Percentiles rank a stretch among this genome's conserved stretches.
Conservation (phyloP, 495 filamentous ascomycete genomes). For the Entonaema liquescens region DNA sequence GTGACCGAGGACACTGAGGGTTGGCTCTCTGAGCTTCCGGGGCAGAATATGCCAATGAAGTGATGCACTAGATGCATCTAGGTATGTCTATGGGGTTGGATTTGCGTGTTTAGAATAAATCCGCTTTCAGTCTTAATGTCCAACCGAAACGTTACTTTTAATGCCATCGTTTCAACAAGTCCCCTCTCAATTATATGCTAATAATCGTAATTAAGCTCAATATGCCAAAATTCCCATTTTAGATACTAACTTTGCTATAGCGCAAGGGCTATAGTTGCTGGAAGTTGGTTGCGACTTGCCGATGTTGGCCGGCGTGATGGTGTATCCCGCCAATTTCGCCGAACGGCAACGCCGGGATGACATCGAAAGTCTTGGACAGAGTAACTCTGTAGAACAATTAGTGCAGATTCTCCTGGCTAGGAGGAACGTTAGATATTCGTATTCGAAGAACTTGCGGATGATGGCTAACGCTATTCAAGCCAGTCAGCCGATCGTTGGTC, state of each 20-base stretch:
- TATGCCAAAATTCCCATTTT: too few species aligned
- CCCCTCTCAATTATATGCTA: too few species aligned
- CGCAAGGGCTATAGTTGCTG: too few species aligned
- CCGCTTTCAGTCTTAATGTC: too few species aligned
- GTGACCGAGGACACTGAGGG: conserved; percentile 56
- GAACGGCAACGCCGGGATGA: background rate
- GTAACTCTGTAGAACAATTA: background rate
- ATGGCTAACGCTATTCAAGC: background rate
- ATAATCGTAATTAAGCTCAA: too few species aligned
- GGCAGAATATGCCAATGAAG: conserved; percentile 35
- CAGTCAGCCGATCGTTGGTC: background rate
- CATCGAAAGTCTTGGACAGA: too few species aligned
- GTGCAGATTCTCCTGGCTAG: background rate
- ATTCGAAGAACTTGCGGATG: background rate
- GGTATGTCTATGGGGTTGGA: background rate
- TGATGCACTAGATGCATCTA: background rate
- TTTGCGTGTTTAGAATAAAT: background rate
- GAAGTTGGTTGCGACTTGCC: background rate
- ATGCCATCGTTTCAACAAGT: too few species aligned
- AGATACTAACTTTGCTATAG: too few species aligned
- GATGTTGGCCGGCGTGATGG: background rate
- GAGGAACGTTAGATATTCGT: background rate
- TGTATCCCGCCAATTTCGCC: background rate
- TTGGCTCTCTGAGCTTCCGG: conserved; percentile 42
- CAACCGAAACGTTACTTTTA: too few species aligned